phyloP scores from a whole-genome alignment of 257 asterid genomes.

The Solanum chmielewskii region DNA sequence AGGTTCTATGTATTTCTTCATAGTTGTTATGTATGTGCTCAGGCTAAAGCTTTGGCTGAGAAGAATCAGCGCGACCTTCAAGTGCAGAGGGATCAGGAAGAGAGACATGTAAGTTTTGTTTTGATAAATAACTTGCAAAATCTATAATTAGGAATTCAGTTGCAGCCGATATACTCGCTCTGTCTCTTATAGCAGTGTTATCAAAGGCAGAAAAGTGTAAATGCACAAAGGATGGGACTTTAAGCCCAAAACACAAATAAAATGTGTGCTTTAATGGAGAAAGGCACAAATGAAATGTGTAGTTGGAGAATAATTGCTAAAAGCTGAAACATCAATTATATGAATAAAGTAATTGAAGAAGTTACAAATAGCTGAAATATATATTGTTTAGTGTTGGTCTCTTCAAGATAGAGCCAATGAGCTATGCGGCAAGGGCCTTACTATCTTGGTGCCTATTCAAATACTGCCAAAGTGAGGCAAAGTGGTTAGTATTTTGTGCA shows the following conservation, averaged over 20 bases:
- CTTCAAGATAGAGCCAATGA: neutral
- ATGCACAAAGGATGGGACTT: neutral
- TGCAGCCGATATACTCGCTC: neutral
- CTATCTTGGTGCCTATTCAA: neutral
- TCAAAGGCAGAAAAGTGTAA: neutral
- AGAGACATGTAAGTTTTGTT: constrained; percentile 79
- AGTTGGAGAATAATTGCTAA: neutral
- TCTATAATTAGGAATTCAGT: neutral
- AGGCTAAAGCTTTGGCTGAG: constrained; percentile 97
- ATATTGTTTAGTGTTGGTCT: neutral
- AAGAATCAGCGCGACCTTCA: constrained; percentile 93
- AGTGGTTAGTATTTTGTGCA: neutral
- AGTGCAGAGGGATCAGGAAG: constrained; percentile 93
- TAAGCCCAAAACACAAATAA: neutral
- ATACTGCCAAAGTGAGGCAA: neutral
- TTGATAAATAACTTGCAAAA: neutral
- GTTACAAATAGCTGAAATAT: neutral
- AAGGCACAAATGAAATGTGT: neutral
- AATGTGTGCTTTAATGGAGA: neutral
- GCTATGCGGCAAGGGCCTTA: neutral
- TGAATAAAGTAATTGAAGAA: neutral
- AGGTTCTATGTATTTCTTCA: neutral
- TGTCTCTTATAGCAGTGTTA: neutral
- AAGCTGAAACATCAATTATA: neutral
- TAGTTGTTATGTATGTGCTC: constrained; percentile 11